Evolutionary conservation across 495 filamentous ascomycete species (phyloP).

Genomic region (Podospora fimiseda): DNA sequence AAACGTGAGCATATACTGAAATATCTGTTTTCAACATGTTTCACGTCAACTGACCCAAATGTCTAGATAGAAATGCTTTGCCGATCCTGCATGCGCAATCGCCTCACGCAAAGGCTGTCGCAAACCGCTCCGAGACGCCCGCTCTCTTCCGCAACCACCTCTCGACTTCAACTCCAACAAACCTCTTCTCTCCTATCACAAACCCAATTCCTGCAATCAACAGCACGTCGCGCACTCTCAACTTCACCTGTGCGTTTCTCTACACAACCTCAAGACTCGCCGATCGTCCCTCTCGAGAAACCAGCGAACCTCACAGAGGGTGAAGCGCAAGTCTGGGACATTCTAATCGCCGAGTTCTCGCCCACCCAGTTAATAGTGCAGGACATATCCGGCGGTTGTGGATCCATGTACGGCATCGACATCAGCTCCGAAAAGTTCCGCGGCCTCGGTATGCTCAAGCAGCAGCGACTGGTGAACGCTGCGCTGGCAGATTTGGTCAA

Average conservation of each 20-base stretch:
- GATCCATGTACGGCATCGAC: constrained; percentile 72
- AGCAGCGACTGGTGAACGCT: constrained; percentile 65
- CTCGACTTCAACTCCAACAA: background rate
- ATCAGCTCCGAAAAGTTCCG: constrained; percentile 59
- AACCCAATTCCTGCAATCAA: background rate
- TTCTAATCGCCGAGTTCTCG: constrained; percentile 34
- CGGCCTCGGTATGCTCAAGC: constrained; percentile 60
- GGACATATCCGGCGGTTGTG: constrained; percentile 73
- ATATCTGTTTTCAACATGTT: too few relatives aligned
- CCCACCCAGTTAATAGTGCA: constrained; percentile 52
- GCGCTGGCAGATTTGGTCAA: constrained; percentile 63
- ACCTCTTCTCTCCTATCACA: background rate
- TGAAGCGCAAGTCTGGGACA: constrained; percentile 43
- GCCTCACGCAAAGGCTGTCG: constrained; percentile 1
- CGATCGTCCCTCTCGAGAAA: constrained; percentile 26
- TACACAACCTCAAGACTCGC: background rate
- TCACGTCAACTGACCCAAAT: too few relatives aligned
- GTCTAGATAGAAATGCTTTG: constrained; percentile 24
- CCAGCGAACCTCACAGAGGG: constrained; percentile 36
- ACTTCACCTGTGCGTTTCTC: constrained; percentile 1
- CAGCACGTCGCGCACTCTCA: background rate
- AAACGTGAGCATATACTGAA: too few relatives aligned
- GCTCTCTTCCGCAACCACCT: constrained; percentile 4
- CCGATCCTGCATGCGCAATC: constrained; percentile 19
- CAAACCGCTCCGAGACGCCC: background rate